Conservation (phyloP, 2,329 filamentous ascomycete genomes). For the Sordariomycetes sp. region DNA sequence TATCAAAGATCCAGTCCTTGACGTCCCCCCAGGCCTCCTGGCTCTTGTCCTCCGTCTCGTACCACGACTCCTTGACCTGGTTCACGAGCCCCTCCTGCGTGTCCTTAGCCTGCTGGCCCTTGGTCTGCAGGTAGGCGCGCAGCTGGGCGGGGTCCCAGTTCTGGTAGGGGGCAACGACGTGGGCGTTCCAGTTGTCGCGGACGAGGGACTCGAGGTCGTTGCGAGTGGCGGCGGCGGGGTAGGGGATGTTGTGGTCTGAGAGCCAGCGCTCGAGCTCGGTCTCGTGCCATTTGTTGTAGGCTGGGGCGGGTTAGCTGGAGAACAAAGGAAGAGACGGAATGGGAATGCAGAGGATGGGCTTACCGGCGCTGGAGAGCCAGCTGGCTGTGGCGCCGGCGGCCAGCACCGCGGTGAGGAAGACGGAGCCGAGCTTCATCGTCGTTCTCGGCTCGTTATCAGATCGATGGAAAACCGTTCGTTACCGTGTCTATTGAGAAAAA, state of each 20-base stretch:
- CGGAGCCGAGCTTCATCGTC: not conserved
- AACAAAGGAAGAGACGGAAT: not conserved
- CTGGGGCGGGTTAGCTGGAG: conserved; percentile 30
- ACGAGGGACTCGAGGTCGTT: conserved; percentile 91
- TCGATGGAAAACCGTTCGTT: too few relatives aligned
- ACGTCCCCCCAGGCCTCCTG: conserved; percentile 58
- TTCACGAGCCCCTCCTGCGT: conserved; percentile 55
- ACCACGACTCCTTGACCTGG: conserved; percentile 63
- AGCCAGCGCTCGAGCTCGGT: conserved; percentile 97
- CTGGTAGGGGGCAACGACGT: conserved; percentile 62
- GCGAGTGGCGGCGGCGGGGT: conserved; percentile 80
- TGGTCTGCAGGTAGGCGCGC: conserved; percentile 51
- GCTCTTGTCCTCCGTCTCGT: conserved; percentile 65
- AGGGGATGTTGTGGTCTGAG: conserved; percentile 79
- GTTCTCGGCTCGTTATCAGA: not conserved
- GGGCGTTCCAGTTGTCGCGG: conserved; percentile 75
- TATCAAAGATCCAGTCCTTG: conserved; percentile 90
- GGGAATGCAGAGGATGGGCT: conserved; percentile 4
- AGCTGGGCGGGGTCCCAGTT: conserved; percentile 63
- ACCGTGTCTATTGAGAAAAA: not conserved
- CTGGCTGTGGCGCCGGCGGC: not conserved
- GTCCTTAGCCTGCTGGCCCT: conserved; percentile 56
- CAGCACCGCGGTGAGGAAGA: conserved; percentile 2
- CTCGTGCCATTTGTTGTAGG: conserved; percentile 98
- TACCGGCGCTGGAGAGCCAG: conserved; percentile 1